Base-by-base conservation (phyloP, 352 stramenopile species). In the Globisporangium nodosum region DNA sequence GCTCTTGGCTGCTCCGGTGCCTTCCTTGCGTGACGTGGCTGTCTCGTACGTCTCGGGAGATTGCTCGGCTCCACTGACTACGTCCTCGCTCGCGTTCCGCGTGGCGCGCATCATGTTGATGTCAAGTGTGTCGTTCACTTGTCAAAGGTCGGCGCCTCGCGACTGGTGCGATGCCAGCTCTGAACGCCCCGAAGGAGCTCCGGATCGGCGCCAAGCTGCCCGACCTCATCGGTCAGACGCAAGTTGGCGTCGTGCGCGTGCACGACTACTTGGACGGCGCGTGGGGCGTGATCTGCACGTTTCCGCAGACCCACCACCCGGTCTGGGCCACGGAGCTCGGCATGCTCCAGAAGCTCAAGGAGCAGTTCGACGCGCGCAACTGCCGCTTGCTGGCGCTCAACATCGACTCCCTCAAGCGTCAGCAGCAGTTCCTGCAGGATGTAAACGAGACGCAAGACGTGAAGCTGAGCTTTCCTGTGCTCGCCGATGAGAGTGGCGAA, bases 401-500 rank as follows among this genome's bases (percentile, higher is more conserved):
- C 61, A 64, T 77, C 54, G 60, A 71, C 54, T 74, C 68, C 39
- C 58, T 76, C 47, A 57, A 69, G 56, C 65, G 63, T 13, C 81
- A 91, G 56, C 68, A 63, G 16, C 50, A 56, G 33, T 91, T 92
- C 61, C 63, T 92, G 6, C 56, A 73, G 12, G 81, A 91, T 60
- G 81, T 93, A 45, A 89, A 90, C 56, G 81, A 90, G 58, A 93
- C 84, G 0, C 79, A 93, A 59, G 78, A 90, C 60, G 75, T 89
- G 52, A 87, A 91, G 52, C 20, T 91, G 39, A 71, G 71, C 3
- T 93, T 93, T 52, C 81, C 84, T 0, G 69, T 93, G 11, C 37
- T 93, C 39, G 78, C 76, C 9, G 84, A 93, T 47, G 76, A 81
- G 54, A 73, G 72, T 5, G 79, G 79, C 27, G 77, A 90, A 58